Conservation (phyloP, 495 filamentous ascomycete species). For the Trichocladium uniseriatum region DNA sequence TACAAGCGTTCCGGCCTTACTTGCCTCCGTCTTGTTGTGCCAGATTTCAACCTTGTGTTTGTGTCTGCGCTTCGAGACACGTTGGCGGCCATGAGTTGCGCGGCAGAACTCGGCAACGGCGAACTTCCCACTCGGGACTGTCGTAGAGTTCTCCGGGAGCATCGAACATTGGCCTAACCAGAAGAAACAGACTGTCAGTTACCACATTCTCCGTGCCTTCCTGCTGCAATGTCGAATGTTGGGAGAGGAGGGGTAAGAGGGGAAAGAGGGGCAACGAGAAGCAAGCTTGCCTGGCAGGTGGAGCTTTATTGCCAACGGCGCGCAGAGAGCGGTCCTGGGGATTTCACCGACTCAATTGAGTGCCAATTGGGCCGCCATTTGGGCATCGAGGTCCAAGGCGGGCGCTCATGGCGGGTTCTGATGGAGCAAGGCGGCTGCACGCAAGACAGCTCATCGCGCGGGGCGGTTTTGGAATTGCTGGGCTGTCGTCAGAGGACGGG, state of each 20-base stretch:
- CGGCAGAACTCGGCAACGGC: no score
- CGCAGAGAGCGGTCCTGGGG: background rate
- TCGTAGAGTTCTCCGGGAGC: no score
- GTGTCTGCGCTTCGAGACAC: no score
- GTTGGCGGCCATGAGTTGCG: no score
- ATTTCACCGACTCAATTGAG: slow-evolving; percentile 18
- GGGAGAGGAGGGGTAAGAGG: slow-evolving; percentile 7
- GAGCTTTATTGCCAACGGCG: slow-evolving; percentile 2
- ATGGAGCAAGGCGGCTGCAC: background rate
- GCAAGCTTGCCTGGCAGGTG: background rate
- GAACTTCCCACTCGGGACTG: no score
- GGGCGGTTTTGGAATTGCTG: background rate
- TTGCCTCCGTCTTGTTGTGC: no score
- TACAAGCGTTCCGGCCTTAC: no score
- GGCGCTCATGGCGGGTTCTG: background rate
- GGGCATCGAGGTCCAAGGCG: slow-evolving; percentile 16
- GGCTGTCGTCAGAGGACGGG: background rate
- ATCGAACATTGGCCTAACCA: background rate
- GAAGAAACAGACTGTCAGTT: background rate
- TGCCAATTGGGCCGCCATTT: slow-evolving; percentile 25
- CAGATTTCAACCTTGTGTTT: no score
- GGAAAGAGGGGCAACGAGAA: slow-evolving; percentile 4
- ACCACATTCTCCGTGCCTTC: background rate
- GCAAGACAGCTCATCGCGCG: background rate
- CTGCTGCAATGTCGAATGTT: background rate